These are phyloP conservation scores for Pulveroboletus frians DNA, from an alignment of 768 basidiomycete species.

Conservation along the genomic window DNA sequence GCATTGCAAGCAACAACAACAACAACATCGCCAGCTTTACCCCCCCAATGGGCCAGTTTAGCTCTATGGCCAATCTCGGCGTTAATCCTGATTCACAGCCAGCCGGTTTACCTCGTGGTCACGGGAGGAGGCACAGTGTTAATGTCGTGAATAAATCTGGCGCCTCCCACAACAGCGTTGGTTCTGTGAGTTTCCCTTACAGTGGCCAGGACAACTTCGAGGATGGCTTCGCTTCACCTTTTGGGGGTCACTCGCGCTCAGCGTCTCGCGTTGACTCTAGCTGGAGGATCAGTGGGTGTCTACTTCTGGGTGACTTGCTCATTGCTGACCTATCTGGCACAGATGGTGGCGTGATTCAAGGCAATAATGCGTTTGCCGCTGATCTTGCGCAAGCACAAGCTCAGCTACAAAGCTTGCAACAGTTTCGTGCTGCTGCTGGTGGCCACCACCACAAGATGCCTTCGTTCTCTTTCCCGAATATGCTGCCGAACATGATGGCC, in stretches of 20 bases:
- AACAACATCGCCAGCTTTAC: conserved; percentile 33
- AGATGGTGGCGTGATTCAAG: conserved; percentile 74
- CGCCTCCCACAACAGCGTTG: conserved; percentile 39
- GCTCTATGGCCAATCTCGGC: conserved; percentile 44
- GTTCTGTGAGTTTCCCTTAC: conserved; percentile 49
- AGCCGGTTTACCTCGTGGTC: conserved; percentile 69
- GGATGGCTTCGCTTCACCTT: conserved; percentile 66
- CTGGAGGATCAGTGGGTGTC: conserved; percentile 81
- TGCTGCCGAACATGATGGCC: conserved; percentile 96
- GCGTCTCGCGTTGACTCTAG: conserved; percentile 73
- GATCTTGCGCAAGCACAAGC: conserved; percentile 97
- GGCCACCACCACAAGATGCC: conserved; percentile 97
- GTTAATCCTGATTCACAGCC: conserved; percentile 62
- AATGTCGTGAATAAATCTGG: conserved; percentile 80
- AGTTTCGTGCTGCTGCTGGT: conserved; percentile 92
- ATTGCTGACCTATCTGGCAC: conserved; percentile 10
- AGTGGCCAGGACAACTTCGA: conserved; percentile 65
- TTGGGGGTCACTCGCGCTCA: conserved; percentile 71
- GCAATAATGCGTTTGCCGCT: conserved; percentile 59
- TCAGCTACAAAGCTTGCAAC: conserved; percentile 91
- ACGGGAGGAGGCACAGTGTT: conserved; percentile 86
- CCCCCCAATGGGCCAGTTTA: conserved; percentile 60
- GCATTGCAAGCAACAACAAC: conserved; percentile 35
- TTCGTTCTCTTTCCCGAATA: conserved; percentile 96
- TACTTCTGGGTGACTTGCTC: background rate